These are phyloP conservation scores for Wallacemonas sp. DNA, from an alignment of 208 protist species.

Conservation along the genomic window DNA sequence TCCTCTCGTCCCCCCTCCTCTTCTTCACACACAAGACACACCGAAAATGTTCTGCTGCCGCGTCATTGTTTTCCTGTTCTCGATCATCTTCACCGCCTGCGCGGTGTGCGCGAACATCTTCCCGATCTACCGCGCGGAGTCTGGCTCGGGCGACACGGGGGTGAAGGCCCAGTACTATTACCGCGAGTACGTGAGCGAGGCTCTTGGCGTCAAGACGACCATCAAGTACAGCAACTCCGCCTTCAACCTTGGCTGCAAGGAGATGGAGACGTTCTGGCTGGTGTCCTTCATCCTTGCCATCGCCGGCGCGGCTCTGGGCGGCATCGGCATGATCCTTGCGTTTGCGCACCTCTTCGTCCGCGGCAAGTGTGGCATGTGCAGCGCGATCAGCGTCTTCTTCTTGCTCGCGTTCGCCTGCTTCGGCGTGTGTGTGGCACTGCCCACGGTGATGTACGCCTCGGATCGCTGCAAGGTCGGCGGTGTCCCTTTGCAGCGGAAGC, in stretches of 20 bases:
- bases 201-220: neutral
- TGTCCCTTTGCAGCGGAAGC: neutral
- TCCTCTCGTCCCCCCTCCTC: neutral
- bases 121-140: slow-evolving; percentile 17
- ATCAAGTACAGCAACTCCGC: neutral
- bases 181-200: neutral
- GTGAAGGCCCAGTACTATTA: slow-evolving; percentile 12
- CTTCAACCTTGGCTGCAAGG: slow-evolving; percentile 2
- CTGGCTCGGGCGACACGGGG: neutral
- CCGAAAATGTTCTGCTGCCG: slow-evolving; percentile 16
- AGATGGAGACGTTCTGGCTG: slow-evolving; percentile 11
- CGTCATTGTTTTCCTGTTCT: slow-evolving; percentile 24
- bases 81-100: slow-evolving; percentile 20
- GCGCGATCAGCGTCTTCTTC: slow-evolving; percentile 22
- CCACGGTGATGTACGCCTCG: slow-evolving; percentile 15
- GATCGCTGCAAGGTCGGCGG: slow-evolving; percentile 1
- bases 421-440: slow-evolving; percentile 19
- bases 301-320: slow-evolving; percentile 14
- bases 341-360: slow-evolving; percentile 24
- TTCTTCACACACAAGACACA: neutral
- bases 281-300: slow-evolving; percentile 22
- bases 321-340: slow-evolving; percentile 20
- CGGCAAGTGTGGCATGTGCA: slow-evolving; percentile 22
- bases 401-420: slow-evolving; percentile 29
- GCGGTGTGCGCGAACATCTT: slow-evolving; percentile 22